Base-by-base conservation (phyloP, 306 rosid species). In the Fagus crenata region DNA sequence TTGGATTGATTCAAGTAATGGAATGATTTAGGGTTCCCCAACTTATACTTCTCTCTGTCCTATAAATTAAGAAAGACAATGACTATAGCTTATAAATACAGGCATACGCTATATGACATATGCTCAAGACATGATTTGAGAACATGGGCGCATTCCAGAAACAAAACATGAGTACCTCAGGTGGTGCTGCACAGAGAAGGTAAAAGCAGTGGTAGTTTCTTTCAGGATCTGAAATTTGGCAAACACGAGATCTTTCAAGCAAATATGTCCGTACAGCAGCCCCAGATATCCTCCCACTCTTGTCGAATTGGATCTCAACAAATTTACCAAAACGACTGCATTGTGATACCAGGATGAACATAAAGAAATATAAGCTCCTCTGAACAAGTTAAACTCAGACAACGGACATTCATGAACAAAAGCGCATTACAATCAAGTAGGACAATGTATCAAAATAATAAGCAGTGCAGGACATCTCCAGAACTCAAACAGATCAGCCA, bases 281-380 rank as follows among this genome's bases (percentile, higher is more conserved):
- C 75, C 99, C 99, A 56, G 99, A 96, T 75, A 96, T 96, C 85
- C 98, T 93, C 76, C 99, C 99, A 81, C 85, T 96, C 90, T 93
- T 93, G 89, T 96, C 99, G 58, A 96, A 96, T 89, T 96, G 99
- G 85, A 96, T 90, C 90, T 96, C 99, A 76, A 96, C 99, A 76
- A 96, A 96, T 87, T 96, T 96, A 77, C 99, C 99, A 86, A 96
- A 96, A 72, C 99, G 99, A 96, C 99, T 96, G 97, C 92, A 92
- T 73, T 35, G 72, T 83, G 81, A 69, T 77, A 89, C 59, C 49
- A 70, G 81, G 84, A 76, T 41, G 35, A 70, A 81, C 69, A 76
- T 64, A 37, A 72, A 58, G 46, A 53, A 73, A n/a, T 67, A 83
- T 74, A 80, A 35, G 40, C 72, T 54, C 78, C 71, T 39, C 39